These are phyloP conservation scores for Hypoxylon sp. DNA, from an alignment of 2,329 filamentous ascomycete genomes.

Conservation along the genomic window DNA sequence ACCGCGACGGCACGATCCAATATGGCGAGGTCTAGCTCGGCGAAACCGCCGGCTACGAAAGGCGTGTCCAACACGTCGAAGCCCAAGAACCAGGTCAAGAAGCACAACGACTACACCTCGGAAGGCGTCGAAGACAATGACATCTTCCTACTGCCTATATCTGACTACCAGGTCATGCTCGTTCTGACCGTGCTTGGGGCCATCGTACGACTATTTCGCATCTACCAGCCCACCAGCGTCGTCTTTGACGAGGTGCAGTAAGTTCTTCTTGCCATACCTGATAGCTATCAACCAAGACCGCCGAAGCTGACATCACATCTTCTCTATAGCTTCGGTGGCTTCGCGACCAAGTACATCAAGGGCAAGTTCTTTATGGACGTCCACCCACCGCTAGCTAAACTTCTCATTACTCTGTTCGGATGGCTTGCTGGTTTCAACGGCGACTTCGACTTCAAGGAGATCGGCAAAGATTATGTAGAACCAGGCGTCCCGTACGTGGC, in stretches of 20 bases:
- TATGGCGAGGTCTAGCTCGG: slow-evolving; percentile 52
- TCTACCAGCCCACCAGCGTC: slow-evolving; percentile 94
- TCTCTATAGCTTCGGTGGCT: slow-evolving; percentile 84
- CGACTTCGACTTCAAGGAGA: slow-evolving; percentile 98
- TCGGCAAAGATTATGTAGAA: slow-evolving; percentile 97
- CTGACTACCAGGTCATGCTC: slow-evolving; percentile 82
- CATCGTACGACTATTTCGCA: slow-evolving; percentile 87
- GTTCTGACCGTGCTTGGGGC: slow-evolving; percentile 77
- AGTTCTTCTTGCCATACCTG: slow-evolving; percentile 51
- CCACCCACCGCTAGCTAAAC: slow-evolving; percentile 95
- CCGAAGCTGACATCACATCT: slow-evolving; percentile 10
- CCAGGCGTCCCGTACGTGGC: slow-evolving; percentile 95
- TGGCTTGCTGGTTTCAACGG: slow-evolving; percentile 96
- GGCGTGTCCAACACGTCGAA: slow-evolving; percentile 41
- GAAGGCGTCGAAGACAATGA: slow-evolving; percentile 88
- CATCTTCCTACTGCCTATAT: slow-evolving; percentile 83
- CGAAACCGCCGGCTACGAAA: slow-evolving; percentile 50
- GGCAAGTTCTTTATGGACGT: slow-evolving; percentile 99
- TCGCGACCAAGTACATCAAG: slow-evolving; percentile 99
- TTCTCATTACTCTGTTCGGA: slow-evolving; percentile 93
- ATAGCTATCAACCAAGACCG: not conserved
- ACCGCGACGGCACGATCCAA: slow-evolving; percentile 28
- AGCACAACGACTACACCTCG: slow-evolving; percentile 70
- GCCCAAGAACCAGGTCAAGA: slow-evolving; percentile 44
- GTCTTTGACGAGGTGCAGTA: slow-evolving; percentile 99